phyloP scores from a whole-genome alignment of 768 basidiomycete genomes.

The Piloderma croceum region DNA sequence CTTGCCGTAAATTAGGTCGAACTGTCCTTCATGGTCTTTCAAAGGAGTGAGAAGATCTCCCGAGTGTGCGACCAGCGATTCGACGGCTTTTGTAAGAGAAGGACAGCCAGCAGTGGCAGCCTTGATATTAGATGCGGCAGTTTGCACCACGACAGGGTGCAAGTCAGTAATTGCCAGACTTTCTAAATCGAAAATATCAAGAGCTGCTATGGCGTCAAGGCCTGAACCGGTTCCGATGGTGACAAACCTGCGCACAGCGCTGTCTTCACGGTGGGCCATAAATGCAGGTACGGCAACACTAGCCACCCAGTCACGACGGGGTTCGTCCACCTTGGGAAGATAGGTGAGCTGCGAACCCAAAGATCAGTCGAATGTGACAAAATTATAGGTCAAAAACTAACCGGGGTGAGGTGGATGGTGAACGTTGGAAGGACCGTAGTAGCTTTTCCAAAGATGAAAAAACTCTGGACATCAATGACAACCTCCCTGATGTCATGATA shows the following conservation, averaged over 20 bases:
- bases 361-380: too few relatives aligned
- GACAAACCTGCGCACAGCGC: conserved; percentile 1
- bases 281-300: conserved; percentile 1
- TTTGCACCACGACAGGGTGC: conserved; percentile 2
- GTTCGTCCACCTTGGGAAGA: conserved; percentile 1
- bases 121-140: not conserved
- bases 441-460: not conserved
- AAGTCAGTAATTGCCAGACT: conserved; percentile 1
- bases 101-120: not conserved
- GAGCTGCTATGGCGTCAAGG: conserved; percentile 1
- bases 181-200: not conserved
- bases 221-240: conserved; percentile 1
- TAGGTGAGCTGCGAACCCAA: conserved; percentile 1
- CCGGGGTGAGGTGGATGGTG: not conserved
- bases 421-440: not conserved
- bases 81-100: not conserved
- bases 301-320: conserved; percentile 2
- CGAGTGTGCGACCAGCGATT: too few relatives aligned
- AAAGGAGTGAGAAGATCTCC: too few relatives aligned
- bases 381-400: not conserved
- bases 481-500: conserved; percentile 1
- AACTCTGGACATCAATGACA: not conserved
- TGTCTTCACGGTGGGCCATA: not conserved
- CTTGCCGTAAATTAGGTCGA: too few relatives aligned
- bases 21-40: too few relatives aligned